Conservation (phyloP, 2,329 filamentous ascomycete species). For the Fusarium anguioides region DNA sequence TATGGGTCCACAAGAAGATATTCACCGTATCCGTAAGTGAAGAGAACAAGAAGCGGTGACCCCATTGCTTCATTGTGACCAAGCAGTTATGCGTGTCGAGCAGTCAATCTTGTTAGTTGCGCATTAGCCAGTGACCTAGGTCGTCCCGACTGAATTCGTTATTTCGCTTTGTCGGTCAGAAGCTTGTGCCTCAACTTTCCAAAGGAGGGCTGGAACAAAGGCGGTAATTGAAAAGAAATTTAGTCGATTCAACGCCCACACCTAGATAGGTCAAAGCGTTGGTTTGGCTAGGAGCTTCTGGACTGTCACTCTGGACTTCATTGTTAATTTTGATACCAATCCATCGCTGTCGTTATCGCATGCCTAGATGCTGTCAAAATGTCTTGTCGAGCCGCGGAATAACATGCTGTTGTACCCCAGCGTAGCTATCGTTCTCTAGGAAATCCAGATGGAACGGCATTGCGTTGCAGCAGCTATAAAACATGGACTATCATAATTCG, state of each 20-base stretch:
- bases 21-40: conserved; percentile 24
- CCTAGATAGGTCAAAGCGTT: conserved; percentile 30
- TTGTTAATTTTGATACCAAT: background rate
- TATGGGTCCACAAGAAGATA: conserved; percentile 19
- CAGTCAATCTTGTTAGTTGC: conserved; percentile 23
- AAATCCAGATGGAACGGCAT: background rate
- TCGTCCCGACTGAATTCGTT: conserved; percentile 5
- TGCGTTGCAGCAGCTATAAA: background rate
- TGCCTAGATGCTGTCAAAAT: background rate
- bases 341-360: background rate
- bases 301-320: background rate
- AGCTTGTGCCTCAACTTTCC: conserved; percentile 8
- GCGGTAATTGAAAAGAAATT: background rate
- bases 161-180: conserved; percentile 36
- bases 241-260: background rate
- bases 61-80: conserved; percentile 16
- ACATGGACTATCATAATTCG: background rate
- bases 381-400: background rate
- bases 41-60: conserved; percentile 36
- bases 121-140: conserved; percentile 18
- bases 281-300: background rate
- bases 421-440: background rate
- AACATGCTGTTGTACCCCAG: background rate
- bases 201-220: conserved; percentile 6
- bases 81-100: conserved; percentile 3